Evolutionary conservation across 2,329 filamentous ascomycete genomes (phyloP).

Genomic region (Zasmidium angulare): DNA sequence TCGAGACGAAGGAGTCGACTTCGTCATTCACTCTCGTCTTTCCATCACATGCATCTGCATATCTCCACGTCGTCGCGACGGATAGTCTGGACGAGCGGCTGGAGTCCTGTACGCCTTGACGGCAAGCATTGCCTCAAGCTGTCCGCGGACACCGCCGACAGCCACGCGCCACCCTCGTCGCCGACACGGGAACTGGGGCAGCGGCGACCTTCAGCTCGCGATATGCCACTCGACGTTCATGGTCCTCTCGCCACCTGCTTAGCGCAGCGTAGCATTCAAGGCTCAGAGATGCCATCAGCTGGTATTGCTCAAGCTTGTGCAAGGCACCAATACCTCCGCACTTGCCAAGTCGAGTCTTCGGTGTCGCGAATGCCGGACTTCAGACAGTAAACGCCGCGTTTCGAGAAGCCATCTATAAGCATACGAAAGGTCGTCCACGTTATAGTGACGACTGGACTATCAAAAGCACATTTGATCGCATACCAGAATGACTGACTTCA

Average conservation of each 20-base stretch:
- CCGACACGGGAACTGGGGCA: too few relatives aligned
- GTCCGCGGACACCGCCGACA: neutral
- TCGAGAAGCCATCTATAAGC: too few relatives aligned
- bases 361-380: neutral
- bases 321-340: neutral
- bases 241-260: too few relatives aligned
- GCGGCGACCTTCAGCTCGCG: too few relatives aligned
- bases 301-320: neutral
- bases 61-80: neutral
- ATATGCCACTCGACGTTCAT: too few relatives aligned
- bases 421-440: too few relatives aligned
- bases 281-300: neutral
- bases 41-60: neutral
- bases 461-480: too few relatives aligned
- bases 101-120: too few relatives aligned
- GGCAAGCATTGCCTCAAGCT: too few relatives aligned
- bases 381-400: neutral
- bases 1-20: too few relatives aligned
- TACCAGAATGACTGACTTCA: neutral
- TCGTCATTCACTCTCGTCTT: neutral
- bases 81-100: too few relatives aligned
- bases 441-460: too few relatives aligned
- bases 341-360: neutral
- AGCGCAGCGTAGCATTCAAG: neutral
- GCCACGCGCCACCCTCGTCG: neutral